Evolutionary conservation across 1,139 yeast species (phyloP).

Genomic region (Nakaseomyces nivariensis): DNA sequence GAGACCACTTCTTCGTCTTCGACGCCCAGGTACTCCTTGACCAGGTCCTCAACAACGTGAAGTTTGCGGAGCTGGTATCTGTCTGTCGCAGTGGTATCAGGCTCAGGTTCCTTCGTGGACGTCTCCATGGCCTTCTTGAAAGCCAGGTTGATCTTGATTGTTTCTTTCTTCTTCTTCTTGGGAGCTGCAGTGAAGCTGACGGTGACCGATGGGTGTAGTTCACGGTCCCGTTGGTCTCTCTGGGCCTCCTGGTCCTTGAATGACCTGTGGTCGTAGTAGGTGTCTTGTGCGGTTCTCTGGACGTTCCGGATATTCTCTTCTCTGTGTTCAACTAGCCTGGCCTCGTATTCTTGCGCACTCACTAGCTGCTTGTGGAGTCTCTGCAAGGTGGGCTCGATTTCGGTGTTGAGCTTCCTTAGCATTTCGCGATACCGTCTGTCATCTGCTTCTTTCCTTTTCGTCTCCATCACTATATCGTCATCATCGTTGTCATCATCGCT

Average conservation of each 20-base stretch:
- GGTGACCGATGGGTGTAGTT: slow-evolving; percentile 3
- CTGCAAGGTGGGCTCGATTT: slow-evolving; percentile 19
- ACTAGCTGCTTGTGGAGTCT: slow-evolving; percentile 16
- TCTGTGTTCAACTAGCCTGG: slow-evolving; percentile 10
- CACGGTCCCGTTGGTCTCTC: slow-evolving; percentile 18
- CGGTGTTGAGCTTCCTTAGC: slow-evolving; percentile 11
- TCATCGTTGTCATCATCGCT: slow-evolving; percentile 14
- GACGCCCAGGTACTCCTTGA: slow-evolving; percentile 27
- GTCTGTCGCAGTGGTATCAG: not conserved
- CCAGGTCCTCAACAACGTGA: slow-evolving; percentile 22
- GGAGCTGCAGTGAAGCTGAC: not conserved
- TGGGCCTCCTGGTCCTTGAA: slow-evolving; percentile 12
- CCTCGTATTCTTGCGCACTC: slow-evolving; percentile 18
- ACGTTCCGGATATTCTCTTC: slow-evolving; percentile 20
- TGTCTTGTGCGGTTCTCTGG: slow-evolving; percentile 17
- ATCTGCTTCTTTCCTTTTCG: too few relatives aligned
- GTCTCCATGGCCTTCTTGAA: slow-evolving; percentile 15
- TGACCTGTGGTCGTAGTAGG: slow-evolving; percentile 20
- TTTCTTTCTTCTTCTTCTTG: slow-evolving; percentile 1
- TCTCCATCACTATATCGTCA: too few relatives aligned
- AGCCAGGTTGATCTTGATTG: slow-evolving; percentile 14
- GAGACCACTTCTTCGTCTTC: slow-evolving; percentile 27
- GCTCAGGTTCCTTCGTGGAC: not conserved
- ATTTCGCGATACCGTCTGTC: slow-evolving; percentile 15
- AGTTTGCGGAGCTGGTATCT: slow-evolving; percentile 14